Evolutionary conservation across 2,329 filamentous ascomycete genomes (phyloP).

Genomic region (Daldinia sp.): DNA sequence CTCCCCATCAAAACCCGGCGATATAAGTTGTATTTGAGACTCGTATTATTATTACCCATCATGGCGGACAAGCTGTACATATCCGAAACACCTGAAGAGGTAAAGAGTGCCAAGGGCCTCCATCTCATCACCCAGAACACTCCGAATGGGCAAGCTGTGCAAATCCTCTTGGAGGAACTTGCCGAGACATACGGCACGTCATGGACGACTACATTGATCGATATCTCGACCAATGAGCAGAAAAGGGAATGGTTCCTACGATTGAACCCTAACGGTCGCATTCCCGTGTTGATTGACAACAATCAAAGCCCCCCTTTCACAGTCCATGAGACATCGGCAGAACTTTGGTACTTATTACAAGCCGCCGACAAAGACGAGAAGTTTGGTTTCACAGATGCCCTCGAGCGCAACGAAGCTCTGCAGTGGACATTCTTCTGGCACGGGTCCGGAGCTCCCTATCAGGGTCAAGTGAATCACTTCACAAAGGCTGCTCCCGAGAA

Average conservation of each 20-base stretch:
- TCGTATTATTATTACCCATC: not conserved
- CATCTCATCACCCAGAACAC: conserved; percentile 47
- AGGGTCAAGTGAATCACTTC: conserved; percentile 60
- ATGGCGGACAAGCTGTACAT: conserved; percentile 46
- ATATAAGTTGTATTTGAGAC: not conserved
- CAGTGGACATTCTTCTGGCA: conserved; percentile 59
- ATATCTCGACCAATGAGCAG: conserved; percentile 65
- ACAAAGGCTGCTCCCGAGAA: conserved; percentile 58
- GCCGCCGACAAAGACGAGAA: conserved; percentile 60
- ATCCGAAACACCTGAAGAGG: conserved; percentile 43
- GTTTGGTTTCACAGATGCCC: conserved; percentile 64
- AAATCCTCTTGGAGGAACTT: conserved; percentile 59
- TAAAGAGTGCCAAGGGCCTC: conserved; percentile 42
- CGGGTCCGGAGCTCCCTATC: conserved; percentile 57
- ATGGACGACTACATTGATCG: conserved; percentile 62
- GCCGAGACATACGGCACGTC: conserved; percentile 62
- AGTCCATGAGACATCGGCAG: conserved; percentile 65
- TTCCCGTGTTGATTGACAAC: conserved; percentile 65
- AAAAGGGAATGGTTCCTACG: conserved; percentile 67
- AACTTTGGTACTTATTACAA: conserved; percentile 65
- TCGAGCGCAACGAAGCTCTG: conserved; percentile 61
- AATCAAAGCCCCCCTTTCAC: conserved; percentile 61
- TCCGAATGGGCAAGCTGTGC: conserved; percentile 44
- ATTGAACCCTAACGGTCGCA: conserved; percentile 62
- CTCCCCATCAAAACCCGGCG: not conserved